Percentiles rank a stretch among this genome's conserved stretches.
phyloP scores from a whole-genome alignment of 2,329 filamentous ascomycete genomes.

The Fusarium papillatum region DNA sequence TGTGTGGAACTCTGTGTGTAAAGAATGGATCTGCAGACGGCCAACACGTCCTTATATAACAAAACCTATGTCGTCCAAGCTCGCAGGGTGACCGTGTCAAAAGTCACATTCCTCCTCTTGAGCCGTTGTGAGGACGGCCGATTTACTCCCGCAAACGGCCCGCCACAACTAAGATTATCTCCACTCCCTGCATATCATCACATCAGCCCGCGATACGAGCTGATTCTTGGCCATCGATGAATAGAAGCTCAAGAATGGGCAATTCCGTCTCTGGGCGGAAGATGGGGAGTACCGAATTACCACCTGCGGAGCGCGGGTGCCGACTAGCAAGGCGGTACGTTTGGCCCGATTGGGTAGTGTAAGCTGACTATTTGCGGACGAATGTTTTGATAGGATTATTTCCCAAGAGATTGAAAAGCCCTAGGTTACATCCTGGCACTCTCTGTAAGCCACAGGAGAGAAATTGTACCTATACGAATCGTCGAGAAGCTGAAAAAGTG shows the following conservation, averaged over 20 bases:
- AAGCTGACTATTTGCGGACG: constrained; percentile 2
- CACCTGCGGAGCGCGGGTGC: neutral
- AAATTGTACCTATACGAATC: neutral
- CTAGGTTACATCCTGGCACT: neutral
- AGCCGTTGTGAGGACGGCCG: neutral
- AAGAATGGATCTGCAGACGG: neutral
- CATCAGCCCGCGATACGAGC: neutral
- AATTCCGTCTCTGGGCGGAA: neutral
- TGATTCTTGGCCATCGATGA: neutral
- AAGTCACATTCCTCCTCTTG: neutral
- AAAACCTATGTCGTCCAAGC: neutral
- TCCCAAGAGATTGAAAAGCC: neutral
- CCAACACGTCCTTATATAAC: neutral
- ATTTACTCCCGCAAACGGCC: neutral
- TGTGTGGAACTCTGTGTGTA: neutral
- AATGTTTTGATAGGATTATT: neutral
- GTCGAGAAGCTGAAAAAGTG: neutral
- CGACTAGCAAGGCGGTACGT: neutral
- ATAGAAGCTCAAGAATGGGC: neutral
- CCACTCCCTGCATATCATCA: constrained; percentile 8
- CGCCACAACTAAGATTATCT: neutral
- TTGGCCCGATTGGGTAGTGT: neutral
- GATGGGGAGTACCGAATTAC: neutral
- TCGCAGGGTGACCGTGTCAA: neutral
- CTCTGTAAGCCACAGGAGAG: constrained; percentile 4